These are phyloP conservation scores for Populus hybrid DNA, from an alignment of 441 rosid species.

Conservation along the genomic window DNA sequence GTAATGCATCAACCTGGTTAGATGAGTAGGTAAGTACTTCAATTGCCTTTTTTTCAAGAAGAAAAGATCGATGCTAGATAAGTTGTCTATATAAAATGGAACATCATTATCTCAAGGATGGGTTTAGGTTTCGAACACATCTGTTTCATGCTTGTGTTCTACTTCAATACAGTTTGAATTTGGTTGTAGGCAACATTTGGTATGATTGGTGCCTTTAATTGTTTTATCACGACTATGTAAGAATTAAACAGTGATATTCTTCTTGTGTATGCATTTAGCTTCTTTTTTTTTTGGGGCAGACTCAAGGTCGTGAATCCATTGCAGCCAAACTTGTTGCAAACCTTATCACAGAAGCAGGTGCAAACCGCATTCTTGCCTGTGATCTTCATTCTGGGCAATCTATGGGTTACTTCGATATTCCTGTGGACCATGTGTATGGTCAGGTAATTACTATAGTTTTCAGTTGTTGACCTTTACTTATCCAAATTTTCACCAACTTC, in stretches of 20 bases:
- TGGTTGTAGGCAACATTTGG: not conserved
- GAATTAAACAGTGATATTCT: not conserved
- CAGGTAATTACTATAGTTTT: conserved; percentile 47
- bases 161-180: not conserved
- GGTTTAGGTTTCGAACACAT: not conserved
- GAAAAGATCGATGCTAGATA: not conserved
- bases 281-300: conserved; percentile 31
- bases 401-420: conserved; percentile 97
- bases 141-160: not conserved
- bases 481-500: conserved; percentile 74
- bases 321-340: conserved; percentile 84
- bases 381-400: conserved; percentile 99
- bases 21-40: not conserved
- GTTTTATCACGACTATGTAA: not conserved
- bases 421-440: conserved; percentile 94
- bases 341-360: conserved; percentile 83
- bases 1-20: not conserved
- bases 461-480: conserved; percentile 38
- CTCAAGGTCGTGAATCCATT: conserved; percentile 96
- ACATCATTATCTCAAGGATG: not conserved
- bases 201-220: not conserved
- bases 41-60: not conserved
- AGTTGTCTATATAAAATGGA: not conserved
- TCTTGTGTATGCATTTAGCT: conserved; percentile 8
- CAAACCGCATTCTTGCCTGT: conserved; percentile 93